Evolutionary conservation across 768 basidiomycete species (phyloP).

Genomic region (Suillus variegatus): DNA sequence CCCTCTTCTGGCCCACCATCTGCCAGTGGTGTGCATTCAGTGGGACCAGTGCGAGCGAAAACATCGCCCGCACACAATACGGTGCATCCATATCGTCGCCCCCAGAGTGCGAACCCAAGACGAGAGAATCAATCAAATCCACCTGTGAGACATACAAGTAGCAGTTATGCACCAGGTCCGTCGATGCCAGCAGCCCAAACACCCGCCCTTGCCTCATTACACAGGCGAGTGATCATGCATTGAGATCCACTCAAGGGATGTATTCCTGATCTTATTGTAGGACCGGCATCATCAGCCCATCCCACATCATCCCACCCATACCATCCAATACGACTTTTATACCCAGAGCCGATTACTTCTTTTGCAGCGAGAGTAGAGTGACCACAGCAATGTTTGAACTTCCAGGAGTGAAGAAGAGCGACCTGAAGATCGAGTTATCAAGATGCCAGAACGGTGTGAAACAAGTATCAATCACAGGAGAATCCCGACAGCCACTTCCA

Average conservation of each 20-base stretch:
- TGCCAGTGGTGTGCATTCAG: constrained; percentile 21
- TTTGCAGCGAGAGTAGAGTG: constrained; percentile 49
- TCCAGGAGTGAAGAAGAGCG: constrained; percentile 61
- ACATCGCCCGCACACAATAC: constrained; percentile 21
- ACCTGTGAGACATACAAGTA: constrained; percentile 33
- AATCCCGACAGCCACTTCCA: constrained; percentile 42
- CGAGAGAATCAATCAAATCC: constrained; percentile 29
- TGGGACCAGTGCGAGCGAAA: constrained; percentile 30
- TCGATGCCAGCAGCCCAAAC: constrained; percentile 13
- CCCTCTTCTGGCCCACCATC: constrained; percentile 34
- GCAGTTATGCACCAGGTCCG: constrained; percentile 12
- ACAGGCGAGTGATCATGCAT: constrained; percentile 11
- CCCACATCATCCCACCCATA: constrained; percentile 17
- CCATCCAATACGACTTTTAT: constrained; percentile 31
- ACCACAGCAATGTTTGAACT: constrained; percentile 67
- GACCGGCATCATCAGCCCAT: constrained; percentile 25
- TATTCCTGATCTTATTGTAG: constrained; percentile 12
- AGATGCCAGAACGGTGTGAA: constrained; percentile 65
- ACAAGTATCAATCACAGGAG: constrained; percentile 59
- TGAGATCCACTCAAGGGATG: constrained; percentile 15
- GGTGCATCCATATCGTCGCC: constrained; percentile 16
- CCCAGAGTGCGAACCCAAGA: constrained; percentile 30
- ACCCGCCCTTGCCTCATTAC: constrained; percentile 6
- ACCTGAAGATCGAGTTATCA: constrained; percentile 60
- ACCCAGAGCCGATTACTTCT: constrained; percentile 64